phyloP scores from a whole-genome alignment of 1,284 basidiomycete genomes.

The Austroboletus olivaceoglutinosus region DNA sequence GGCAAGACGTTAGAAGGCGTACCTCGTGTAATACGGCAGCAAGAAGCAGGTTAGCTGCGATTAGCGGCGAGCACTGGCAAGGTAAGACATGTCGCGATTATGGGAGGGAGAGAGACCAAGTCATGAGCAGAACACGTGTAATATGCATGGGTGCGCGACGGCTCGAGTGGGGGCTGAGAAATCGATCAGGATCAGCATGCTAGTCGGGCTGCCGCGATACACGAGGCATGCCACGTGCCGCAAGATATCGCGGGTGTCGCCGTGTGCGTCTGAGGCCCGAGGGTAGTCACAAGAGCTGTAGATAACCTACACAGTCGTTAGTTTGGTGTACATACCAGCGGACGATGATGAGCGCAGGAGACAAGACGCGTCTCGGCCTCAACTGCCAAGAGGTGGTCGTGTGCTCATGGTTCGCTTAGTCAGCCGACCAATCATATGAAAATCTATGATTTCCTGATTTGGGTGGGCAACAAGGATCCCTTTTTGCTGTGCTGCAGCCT shows the following conservation, averaged over 20 bases:
- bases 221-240: conserved; percentile 24
- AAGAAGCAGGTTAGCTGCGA: conserved; percentile 13
- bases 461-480: conserved; percentile 3
- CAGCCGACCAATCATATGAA: conserved; percentile 32
- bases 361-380: neutral
- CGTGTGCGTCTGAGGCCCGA: neutral
- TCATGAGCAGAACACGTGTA: conserved; percentile 27
- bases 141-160: conserved; percentile 14
- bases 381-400: conserved; percentile 2
- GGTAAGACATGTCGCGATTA: conserved; percentile 12
- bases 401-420: conserved; percentile 24
- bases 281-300: neutral
- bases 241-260: neutral
- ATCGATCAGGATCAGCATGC: conserved; percentile 18
- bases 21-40: conserved; percentile 29
- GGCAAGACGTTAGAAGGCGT: conserved; percentile 5
- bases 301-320: neutral
- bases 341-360: neutral
- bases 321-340: neutral
- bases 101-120: conserved; percentile 4
- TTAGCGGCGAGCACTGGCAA: conserved; percentile 9
- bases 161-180: conserved; percentile 2
- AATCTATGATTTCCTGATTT: conserved; percentile 17
- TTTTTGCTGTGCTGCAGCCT: too few species aligned
- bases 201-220: conserved; percentile 21